phyloP scores from a whole-genome alignment of 441 rosid genomes.

The Isatis lusitanica region DNA sequence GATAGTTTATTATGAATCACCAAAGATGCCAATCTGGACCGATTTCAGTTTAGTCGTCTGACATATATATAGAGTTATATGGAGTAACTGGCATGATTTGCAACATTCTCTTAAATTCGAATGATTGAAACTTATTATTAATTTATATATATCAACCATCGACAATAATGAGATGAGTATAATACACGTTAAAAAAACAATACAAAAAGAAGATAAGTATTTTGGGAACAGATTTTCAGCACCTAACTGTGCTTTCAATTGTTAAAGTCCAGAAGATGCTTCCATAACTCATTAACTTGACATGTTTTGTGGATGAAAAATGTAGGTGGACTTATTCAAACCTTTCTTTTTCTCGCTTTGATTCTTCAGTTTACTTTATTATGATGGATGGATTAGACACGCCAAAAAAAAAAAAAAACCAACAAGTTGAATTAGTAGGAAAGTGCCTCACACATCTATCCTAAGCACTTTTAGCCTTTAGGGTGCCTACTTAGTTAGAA shows the following conservation, averaged over 20 bases:
- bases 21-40: constrained; percentile 12
- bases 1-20: background rate
- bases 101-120: constrained; percentile 1
- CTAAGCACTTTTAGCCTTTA: background rate
- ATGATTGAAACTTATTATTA: constrained; percentile 17
- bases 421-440: background rate
- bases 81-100: constrained; percentile 1
- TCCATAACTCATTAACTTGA: background rate
- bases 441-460: constrained; percentile 1
- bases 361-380: background rate
- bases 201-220: background rate
- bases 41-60: background rate
- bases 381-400: background rate
- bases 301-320: constrained; percentile 8
- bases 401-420: background rate
- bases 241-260: constrained; percentile 15
- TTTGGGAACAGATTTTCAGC: background rate
- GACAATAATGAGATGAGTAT: constrained; percentile 17
- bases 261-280: constrained; percentile 22
- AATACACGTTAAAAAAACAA: background rate
- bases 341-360: constrained; percentile 4
- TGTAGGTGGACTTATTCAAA: constrained; percentile 1
- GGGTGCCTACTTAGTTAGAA: background rate
- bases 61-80: background rate
- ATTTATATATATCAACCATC: background rate